A percentile compares a stretch with the other conserved stretches of the same genome.
These are phyloP conservation scores for Rhynchospora tenuis DNA, from an alignment of 176 grass and related monocot genomes.

Conservation along the genomic window DNA sequence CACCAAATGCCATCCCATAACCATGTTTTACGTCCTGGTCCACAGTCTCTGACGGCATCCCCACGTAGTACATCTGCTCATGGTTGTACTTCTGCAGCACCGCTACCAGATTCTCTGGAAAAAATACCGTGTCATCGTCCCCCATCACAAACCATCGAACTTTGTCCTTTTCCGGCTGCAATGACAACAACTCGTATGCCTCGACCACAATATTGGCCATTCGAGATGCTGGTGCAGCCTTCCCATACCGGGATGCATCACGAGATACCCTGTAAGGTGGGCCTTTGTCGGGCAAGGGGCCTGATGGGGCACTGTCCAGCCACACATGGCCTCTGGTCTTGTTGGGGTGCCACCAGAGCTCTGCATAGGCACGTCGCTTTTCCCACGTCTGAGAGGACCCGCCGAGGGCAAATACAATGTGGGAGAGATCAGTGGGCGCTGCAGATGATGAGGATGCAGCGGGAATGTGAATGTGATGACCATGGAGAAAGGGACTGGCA, in stretches of 20 bases:
- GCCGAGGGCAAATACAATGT: slow-evolving; percentile 25
- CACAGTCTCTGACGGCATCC: slow-evolving; percentile 89
- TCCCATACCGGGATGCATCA: slow-evolving; percentile 62
- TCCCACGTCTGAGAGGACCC: slow-evolving; percentile 16
- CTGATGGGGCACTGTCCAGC: slow-evolving; percentile 55
- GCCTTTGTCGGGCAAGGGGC: slow-evolving; percentile 42
- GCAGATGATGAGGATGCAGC: neutral
- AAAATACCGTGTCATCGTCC: slow-evolving; percentile 98
- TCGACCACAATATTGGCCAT: slow-evolving; percentile 79
- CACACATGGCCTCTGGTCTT: slow-evolving; percentile 73
- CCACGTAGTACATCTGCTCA: slow-evolving; percentile 83
- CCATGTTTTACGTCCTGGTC: slow-evolving; percentile 88
- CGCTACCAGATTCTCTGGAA: slow-evolving; percentile 69
- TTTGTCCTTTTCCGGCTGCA: slow-evolving; percentile 5
- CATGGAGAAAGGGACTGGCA: neutral
- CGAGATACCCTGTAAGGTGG: slow-evolving; percentile 66
- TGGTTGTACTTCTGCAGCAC: slow-evolving; percentile 90
- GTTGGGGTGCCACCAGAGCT: slow-evolving; percentile 35
- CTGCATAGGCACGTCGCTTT: slow-evolving; percentile 9
- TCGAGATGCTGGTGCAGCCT: slow-evolving; percentile 53
- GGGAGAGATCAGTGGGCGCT: neutral
- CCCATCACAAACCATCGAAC: slow-evolving; percentile 92
- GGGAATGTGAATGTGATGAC: neutral
- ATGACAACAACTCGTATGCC: slow-evolving; percentile 34
- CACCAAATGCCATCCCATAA: slow-evolving; percentile 89